These are phyloP conservation scores for Lupinus albus DNA, from an alignment of 306 rosid species.

Conservation along the genomic window DNA sequence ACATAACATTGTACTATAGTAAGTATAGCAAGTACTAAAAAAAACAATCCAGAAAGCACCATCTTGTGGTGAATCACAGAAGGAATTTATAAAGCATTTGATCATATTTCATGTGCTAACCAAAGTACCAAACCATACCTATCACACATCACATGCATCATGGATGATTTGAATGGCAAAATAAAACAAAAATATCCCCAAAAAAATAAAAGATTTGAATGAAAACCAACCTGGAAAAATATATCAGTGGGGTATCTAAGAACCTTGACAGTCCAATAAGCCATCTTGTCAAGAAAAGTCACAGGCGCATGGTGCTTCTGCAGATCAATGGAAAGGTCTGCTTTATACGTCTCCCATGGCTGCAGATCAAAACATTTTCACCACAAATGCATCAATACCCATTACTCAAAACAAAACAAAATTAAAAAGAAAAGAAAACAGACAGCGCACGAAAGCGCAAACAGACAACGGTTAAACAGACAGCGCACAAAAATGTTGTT, in stretches of 20 bases:
- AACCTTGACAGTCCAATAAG: conserved; percentile 69
- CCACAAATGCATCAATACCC: neutral
- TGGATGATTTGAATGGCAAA: conserved; percentile 9
- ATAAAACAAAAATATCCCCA: neutral
- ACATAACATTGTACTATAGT: neutral
- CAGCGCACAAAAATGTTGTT: too few relatives aligned
- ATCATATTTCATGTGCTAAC: neutral
- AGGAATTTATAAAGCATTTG: conserved; percentile 20
- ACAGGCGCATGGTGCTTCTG: conserved; percentile 63
- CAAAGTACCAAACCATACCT: conserved; percentile 17
- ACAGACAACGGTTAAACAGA: too few relatives aligned
- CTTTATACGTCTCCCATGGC: conserved; percentile 83
- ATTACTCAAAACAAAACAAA: neutral
- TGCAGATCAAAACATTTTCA: conserved; percentile 25
- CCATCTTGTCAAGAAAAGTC: conserved; percentile 68
- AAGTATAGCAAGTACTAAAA: neutral
- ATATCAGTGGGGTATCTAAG: conserved; percentile 67
- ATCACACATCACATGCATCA: conserved; percentile 27
- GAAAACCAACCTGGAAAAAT: conserved; percentile 67
- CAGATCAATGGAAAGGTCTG: conserved; percentile 66
- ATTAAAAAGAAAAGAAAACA: too few relatives aligned
- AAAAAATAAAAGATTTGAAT: neutral
- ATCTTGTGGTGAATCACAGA: neutral
- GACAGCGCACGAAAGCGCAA: too few relatives aligned
- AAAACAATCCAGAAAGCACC: neutral